Conservation (phyloP, 2,329 filamentous ascomycete species). For the Coniosporium tulheliwenetii region DNA sequence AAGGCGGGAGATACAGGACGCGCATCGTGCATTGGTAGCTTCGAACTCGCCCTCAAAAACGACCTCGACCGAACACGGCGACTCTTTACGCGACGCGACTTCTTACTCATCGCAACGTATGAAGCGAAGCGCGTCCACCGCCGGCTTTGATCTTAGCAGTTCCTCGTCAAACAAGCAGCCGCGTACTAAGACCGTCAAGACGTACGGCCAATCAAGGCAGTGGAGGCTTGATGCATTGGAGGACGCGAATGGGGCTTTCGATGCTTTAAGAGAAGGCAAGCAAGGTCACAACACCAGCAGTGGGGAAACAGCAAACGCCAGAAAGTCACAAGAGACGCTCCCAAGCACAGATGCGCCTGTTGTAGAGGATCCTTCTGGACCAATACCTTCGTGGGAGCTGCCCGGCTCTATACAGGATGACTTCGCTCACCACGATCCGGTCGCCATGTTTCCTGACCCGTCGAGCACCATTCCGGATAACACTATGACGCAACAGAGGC, state of each 20-base stretch:
- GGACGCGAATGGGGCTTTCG: constrained; percentile 3
- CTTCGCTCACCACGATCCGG: constrained; percentile 23
- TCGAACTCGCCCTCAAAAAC: neutral
- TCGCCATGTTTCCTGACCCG: constrained; percentile 21
- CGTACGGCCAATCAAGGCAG: constrained; percentile 5
- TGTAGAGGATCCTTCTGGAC: constrained; percentile 9
- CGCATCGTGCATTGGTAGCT: neutral
- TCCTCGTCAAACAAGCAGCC: constrained; percentile 3
- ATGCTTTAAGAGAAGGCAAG: constrained; percentile 5
- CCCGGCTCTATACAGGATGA: constrained; percentile 18
- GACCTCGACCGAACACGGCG: neutral
- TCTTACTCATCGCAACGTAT: neutral
- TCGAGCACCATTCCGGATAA: constrained; percentile 27
- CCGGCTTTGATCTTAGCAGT: neutral
- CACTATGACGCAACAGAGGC: constrained; percentile 22
- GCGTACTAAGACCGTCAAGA: constrained; percentile 9
- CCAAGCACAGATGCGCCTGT: constrained; percentile 5
- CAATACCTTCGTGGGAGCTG: constrained; percentile 8
- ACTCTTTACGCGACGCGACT: neutral
- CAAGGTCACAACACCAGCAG: neutral
- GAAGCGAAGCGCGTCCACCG: neutral
- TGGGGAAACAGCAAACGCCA: neutral
- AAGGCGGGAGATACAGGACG: neutral
- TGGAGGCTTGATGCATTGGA: neutral
- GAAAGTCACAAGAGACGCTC: constrained; percentile 1